These are phyloP conservation scores for Calonectria ilicicola DNA, from an alignment of 2,329 filamentous ascomycete species.

Conservation along the genomic window DNA sequence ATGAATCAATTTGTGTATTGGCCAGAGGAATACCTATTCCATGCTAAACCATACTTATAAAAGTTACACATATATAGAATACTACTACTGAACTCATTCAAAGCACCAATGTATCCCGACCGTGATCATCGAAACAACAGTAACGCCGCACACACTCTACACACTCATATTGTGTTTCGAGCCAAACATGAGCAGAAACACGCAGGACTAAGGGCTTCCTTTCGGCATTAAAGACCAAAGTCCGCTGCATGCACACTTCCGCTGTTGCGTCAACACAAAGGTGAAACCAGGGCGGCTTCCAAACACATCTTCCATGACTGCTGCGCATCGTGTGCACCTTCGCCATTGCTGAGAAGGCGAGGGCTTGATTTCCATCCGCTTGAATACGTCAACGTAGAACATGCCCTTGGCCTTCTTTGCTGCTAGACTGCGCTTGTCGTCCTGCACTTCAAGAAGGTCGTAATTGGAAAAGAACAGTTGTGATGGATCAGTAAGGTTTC, in stretches of 20 bases:
- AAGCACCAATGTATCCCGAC: not conserved
- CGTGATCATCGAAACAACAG: not conserved
- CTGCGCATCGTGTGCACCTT: slow-evolving; percentile 67
- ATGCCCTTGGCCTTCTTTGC: slow-evolving; percentile 50
- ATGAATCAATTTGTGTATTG: not conserved
- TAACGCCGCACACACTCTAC: slow-evolving; percentile 4
- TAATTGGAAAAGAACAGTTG: slow-evolving; percentile 81
- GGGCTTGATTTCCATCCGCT: slow-evolving; percentile 63
- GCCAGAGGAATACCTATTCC: not conserved
- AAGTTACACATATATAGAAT: not conserved
- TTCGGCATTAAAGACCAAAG: slow-evolving; percentile 61
- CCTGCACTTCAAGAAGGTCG: slow-evolving; percentile 73
- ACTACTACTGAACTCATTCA: not conserved
- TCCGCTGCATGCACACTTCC: slow-evolving; percentile 67
- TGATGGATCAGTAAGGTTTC: slow-evolving; percentile 71
- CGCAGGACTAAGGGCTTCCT: slow-evolving; percentile 40
- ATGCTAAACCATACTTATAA: not conserved
- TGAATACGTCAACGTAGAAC: slow-evolving; percentile 67
- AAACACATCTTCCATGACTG: slow-evolving; percentile 73
- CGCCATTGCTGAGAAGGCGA: slow-evolving; percentile 48
- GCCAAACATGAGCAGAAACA: not conserved
- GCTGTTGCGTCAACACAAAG: slow-evolving; percentile 67
- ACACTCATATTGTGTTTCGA: not conserved
- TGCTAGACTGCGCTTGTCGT: slow-evolving; percentile 63
- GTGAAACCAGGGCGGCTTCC: slow-evolving; percentile 61